Conservation (phyloP, 208 protist genomes). For the Lotmaria passim region DNA sequence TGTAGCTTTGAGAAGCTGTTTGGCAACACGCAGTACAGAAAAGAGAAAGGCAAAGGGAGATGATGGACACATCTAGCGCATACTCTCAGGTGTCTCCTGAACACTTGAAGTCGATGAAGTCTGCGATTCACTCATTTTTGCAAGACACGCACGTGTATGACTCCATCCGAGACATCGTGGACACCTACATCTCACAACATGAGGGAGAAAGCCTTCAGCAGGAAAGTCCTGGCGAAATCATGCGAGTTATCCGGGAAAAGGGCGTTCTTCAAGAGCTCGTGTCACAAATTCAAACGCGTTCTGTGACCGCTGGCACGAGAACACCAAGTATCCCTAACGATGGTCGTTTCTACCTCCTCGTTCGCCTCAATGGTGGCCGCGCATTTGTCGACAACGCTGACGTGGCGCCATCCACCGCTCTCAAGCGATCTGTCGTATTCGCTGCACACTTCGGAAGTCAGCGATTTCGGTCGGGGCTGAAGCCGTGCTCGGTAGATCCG, state of each 20-base stretch:
- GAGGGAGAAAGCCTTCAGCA: slow-evolving; percentile 32
- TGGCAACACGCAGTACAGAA: not conserved
- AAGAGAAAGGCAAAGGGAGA: slow-evolving; percentile 1
- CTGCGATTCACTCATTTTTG: slow-evolving; percentile 85
- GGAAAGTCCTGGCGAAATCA: slow-evolving; percentile 69
- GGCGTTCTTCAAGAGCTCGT: slow-evolving; percentile 85
- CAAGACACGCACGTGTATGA: slow-evolving; percentile 84
- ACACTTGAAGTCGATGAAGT: slow-evolving; percentile 73
- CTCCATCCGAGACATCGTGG: slow-evolving; percentile 88
- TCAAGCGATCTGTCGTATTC: slow-evolving; percentile 64
- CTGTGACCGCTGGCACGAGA: slow-evolving; percentile 2
- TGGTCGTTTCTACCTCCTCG: slow-evolving; percentile 77
- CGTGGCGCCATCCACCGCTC: slow-evolving; percentile 30
- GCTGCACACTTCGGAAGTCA: slow-evolving; percentile 90
- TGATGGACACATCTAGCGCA: slow-evolving; percentile 39
- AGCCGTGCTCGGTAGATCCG: slow-evolving; percentile 63
- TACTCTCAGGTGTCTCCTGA: slow-evolving; percentile 42
- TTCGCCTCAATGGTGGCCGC: slow-evolving; percentile 76
- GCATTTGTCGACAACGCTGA: slow-evolving; percentile 94
- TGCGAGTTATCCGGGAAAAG: slow-evolving; percentile 85
- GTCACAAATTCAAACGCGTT: slow-evolving; percentile 42
- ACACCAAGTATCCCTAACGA: slow-evolving; percentile 31
- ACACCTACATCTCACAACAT: slow-evolving; percentile 82
- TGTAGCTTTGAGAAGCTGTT: not conserved
- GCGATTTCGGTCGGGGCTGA: slow-evolving; percentile 60